Evolutionary conservation across 805 yeast genomes (phyloP), one percentile per base, ranked within the genome.

Genomic region (Maudiozyma bulderi): DNA sequence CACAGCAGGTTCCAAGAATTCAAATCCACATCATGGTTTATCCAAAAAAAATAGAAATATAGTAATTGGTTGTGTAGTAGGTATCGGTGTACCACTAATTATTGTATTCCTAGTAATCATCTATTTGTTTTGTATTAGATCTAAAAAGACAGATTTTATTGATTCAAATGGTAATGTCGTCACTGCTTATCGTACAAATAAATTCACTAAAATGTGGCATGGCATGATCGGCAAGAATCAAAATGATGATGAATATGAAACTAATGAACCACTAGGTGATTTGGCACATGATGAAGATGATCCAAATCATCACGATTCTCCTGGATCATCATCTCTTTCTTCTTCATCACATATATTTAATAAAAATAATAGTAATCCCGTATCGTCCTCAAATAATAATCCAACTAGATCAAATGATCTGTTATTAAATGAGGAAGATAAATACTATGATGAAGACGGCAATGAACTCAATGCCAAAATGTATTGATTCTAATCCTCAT

Each of bases 61-160:
- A 42, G 78, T 82, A 30, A 73, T 81, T 49, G 88, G 88, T 32
- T 80, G 80, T 50, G 82, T 78, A 14, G 83, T 82, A 9, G 87
- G 87, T 51, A 74, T 83, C 13, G 85, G 86, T 47, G 78, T 81
- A 0, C 84, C 89, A 2, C 57, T 75, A 0, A 59, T 80, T 1
- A 43, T 64, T 6, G 51, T 50, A 2, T 38, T 50, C 3, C 13
- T 47, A 9, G 52, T 54, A 13, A 10, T 63, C 20, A 34, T 61
- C 5, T 60, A 59, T 45, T 38, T 57, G 14, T 60, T 52, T 46
- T 58, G 59, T 35, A 47, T 59, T n/a, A 53, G 54, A 52, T 47
- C 60, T 9, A 59, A 56, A 41, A 61, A 53, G 43, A 55, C 60
- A 3, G 58, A 60, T 43, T 63, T 60, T 44, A 58, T 63, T 44